A percentile compares a stretch with the other conserved stretches of the same genome.
Evolutionary conservation across 2,329 filamentous ascomycete species (phyloP).

Genomic region (Alternaria burnsii): DNA sequence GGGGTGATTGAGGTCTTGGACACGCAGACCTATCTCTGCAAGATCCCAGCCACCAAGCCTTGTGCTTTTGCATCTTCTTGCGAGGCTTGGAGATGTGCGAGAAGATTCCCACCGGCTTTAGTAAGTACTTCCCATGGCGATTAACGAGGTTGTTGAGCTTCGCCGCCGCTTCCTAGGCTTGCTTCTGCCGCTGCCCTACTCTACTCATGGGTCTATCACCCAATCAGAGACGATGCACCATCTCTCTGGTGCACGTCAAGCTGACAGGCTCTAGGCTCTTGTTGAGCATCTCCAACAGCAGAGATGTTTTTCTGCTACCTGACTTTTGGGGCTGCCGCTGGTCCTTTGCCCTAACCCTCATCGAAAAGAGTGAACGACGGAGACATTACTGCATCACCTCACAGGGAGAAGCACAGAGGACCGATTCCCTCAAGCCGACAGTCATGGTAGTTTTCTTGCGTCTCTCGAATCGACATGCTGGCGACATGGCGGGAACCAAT

Average conservation of each 20-base stretch:
- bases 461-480: background rate
- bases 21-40: background rate
- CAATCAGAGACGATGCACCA: background rate
- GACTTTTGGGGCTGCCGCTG: no score
- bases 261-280: background rate
- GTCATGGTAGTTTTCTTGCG: no score
- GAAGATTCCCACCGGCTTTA: no score
- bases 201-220: background rate
- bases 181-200: background rate
- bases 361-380: no score
- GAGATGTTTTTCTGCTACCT: no score
- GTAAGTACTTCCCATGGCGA: background rate
- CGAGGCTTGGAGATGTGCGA: background rate
- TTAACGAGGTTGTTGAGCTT: background rate
- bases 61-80: background rate
- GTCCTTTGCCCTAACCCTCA: no score
- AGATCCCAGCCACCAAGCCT: background rate
- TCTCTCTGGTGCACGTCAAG: background rate
- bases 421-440: background rate
- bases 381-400: no score
- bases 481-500: background rate
- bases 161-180: background rate
- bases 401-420: no score
- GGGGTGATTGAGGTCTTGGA: background rate
- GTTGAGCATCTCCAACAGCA: no score